phyloP scores from a whole-genome alignment of 1,139 yeast species.

The Meyerozyma elateridarum region DNA sequence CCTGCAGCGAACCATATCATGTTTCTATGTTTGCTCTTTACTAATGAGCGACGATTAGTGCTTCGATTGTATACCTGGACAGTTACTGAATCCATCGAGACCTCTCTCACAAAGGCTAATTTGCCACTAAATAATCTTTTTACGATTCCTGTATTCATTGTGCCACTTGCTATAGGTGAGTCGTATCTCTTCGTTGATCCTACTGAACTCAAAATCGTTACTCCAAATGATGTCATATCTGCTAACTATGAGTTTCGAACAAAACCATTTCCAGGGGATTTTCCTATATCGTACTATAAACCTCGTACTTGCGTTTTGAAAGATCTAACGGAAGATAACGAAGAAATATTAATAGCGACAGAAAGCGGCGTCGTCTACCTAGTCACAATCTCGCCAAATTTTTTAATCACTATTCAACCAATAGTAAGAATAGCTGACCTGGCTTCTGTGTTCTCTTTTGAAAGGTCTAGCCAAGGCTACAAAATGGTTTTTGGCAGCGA shows the following conservation, averaged over 20 bases:
- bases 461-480: constrained; percentile 16
- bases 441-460: constrained; percentile 31
- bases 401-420: constrained; percentile 15
- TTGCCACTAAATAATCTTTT: constrained; percentile 37
- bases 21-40: constrained; percentile 33
- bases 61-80: constrained; percentile 41
- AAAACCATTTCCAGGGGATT: constrained; percentile 17
- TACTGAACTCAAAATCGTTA: constrained; percentile 20
- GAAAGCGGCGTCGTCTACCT: constrained; percentile 40
- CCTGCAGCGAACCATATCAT: constrained; percentile 28
- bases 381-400: constrained; percentile 11
- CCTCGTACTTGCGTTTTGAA: constrained; percentile 17
- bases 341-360: constrained; percentile 38
- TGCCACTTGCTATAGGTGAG: constrained; percentile 22
- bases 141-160: constrained; percentile 35
- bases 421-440: constrained; percentile 27
- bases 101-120: constrained; percentile 21
- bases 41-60: constrained; percentile 33
- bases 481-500: constrained; percentile 30
- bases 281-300: constrained; percentile 36
- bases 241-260: constrained; percentile 37
- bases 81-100: constrained; percentile 20
- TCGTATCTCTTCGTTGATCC: constrained; percentile 12
- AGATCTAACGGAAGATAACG: constrained; percentile 10
- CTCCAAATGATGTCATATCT: constrained; percentile 43